Base-by-base conservation (phyloP, 768 basidiomycete genomes). In the Kwoniella newhampshirensis region DNA sequence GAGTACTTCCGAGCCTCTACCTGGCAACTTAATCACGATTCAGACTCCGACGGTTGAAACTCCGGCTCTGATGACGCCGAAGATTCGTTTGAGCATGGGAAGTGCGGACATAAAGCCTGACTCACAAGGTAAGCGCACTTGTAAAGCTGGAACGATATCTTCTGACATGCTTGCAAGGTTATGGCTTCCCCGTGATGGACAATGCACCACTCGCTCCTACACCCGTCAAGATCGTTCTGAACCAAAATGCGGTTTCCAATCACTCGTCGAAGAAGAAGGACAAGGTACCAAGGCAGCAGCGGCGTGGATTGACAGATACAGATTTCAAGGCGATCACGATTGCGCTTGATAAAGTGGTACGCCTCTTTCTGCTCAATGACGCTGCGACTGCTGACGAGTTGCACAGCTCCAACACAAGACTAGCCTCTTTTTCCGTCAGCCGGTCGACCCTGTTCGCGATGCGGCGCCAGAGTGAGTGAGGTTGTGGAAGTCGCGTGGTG, bases 361-460 rank as follows among this genome's bases (percentile, higher is more conserved):
- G 59, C 30, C 26, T 13, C 41, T 30, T 51, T 17, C 4, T 8
- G 12, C 2, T 25, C 30, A 8, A 11, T 8, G n/a, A n/a, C n/a
- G n/a, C n/a, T n/a, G n/a, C n/a, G n/a, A n/a, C n/a, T n/a, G n/a
- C 27, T 43, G 54, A 54, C 27, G 51, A 21, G 32, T 18, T 15
- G 7, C 25, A 9, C 35, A 67, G 68, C 82, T 82, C 68, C 69
- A 82, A 23, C 82, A 91, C 75, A 91, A 88, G 75, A 84, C 83
- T 58, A 85, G 88, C 3, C 73, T 77, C 25, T 68, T 88, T 51
- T 98, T 98, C 77, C 79, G 86, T 39, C 85, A 88, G 57, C 91
- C 94, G 28, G 94, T 98, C n/a, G 92, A 96, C 77, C 92, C 92
- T n/a, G 84, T 94, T 39, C 82, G 91, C 62, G 92, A 96, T 67